These are phyloP conservation scores for Emydomyces testavorans DNA, from an alignment of 2,329 filamentous ascomycete genomes.

Conservation along the genomic window DNA sequence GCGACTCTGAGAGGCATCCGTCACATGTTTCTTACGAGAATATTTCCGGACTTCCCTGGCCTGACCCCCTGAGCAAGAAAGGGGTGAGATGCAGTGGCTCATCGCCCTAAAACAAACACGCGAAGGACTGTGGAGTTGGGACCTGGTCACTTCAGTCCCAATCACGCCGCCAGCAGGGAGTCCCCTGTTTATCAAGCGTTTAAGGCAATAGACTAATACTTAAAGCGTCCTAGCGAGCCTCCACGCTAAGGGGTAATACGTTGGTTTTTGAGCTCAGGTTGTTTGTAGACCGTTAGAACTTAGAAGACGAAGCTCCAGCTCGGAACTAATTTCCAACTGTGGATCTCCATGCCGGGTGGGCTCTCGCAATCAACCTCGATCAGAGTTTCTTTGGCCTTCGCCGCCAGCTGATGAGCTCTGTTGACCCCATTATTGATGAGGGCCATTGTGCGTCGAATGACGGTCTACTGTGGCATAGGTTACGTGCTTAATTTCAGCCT, in stretches of 20 bases:
- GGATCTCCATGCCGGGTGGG: background rate
- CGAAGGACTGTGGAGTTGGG: background rate
- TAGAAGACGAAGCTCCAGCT: background rate
- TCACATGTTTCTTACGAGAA: too few species aligned
- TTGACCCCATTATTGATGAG: too few species aligned
- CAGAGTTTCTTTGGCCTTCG: background rate
- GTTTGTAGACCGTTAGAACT: conserved; percentile 3
- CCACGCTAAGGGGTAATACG: background rate
- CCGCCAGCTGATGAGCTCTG: too few species aligned
- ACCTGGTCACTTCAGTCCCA: background rate
- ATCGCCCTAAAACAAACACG: background rate
- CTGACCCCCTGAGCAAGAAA: too few species aligned
- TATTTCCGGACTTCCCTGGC: too few species aligned
- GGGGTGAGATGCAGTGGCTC: background rate
- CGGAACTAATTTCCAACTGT: background rate
- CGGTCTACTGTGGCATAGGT: too few species aligned
- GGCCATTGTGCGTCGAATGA: too few species aligned
- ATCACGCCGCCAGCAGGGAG: background rate
- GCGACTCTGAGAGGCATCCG: too few species aligned
- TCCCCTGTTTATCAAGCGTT: background rate
- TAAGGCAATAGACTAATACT: background rate
- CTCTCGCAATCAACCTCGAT: background rate
- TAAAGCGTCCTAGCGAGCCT: conserved; percentile 1
- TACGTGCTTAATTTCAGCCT: too few species aligned
- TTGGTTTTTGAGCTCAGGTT: background rate